A percentile compares a stretch with the other conserved stretches of the same genome.
Conservation (phyloP, 495 filamentous ascomycete species). For the Talaromyces liani region DNA sequence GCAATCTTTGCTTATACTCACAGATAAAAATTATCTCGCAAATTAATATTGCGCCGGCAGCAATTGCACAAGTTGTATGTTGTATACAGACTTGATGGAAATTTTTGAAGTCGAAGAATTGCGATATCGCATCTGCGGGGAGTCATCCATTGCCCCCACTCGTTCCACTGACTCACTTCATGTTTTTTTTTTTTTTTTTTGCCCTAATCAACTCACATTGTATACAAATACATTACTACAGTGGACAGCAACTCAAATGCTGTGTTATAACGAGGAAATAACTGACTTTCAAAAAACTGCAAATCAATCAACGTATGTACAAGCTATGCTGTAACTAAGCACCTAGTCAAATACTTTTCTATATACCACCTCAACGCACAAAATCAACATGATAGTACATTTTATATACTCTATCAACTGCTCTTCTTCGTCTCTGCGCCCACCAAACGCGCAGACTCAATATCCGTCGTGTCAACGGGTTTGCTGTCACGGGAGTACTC, state of each 20-base stretch:
- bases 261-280: neutral
- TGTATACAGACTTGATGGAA: neutral
- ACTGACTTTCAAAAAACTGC: neutral
- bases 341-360: neutral
- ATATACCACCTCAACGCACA: neutral
- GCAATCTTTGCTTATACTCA: neutral
- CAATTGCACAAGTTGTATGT: neutral
- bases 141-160: neutral
- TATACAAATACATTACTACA: neutral
- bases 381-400: neutral
- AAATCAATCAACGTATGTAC: neutral
- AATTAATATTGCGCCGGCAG: conserved; percentile 13
- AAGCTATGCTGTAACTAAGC: neutral
- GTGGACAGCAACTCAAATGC: neutral
- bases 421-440: conserved; percentile 10
- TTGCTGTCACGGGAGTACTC: conserved; percentile 28
- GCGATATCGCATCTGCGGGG: conserved; percentile 10
- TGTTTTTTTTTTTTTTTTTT: too few species aligned
- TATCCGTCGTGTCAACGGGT: neutral
- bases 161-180: conserved; percentile 3
- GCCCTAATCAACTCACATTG: neutral
- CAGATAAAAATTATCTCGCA: neutral
- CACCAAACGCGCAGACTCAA: neutral
- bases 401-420: neutral
- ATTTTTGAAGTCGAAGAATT: neutral